Percentiles rank a stretch among this genome's conserved stretches.
Conservation (phyloP, 1,139 yeast species). For the Zygotorulaspora mrakii region DNA sequence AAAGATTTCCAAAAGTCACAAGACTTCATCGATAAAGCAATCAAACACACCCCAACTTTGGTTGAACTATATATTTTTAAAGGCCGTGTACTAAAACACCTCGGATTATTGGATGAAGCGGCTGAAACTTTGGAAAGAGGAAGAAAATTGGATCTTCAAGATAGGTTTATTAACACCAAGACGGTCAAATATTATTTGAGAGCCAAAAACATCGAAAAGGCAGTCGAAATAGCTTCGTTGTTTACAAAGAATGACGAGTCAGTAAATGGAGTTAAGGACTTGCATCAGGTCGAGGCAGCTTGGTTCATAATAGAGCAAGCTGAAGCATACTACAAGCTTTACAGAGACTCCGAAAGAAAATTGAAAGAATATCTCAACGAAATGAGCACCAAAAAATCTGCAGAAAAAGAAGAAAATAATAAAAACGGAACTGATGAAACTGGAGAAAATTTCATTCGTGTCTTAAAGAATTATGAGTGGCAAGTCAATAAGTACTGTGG, state of each 20-base stretch:
- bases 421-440: constrained; percentile 17
- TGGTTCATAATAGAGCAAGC: constrained; percentile 89
- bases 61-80: constrained; percentile 78
- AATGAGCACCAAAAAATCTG: constrained; percentile 17
- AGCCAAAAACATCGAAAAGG: constrained; percentile 74
- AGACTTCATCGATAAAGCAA: constrained; percentile 57
- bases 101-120: constrained; percentile 59
- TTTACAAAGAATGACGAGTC: constrained; percentile 81
- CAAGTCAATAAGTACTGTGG: constrained; percentile 52
- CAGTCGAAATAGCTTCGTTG: constrained; percentile 66
- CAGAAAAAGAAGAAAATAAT: constrained; percentile 28
- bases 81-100: constrained; percentile 75
- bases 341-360: constrained; percentile 33
- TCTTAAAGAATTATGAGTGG: constrained; percentile 28
- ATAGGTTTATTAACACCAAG: constrained; percentile 85
- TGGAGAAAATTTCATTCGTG: constrained; percentile 23
- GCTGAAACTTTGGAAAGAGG: constrained; percentile 66
- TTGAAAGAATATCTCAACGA: constrained; percentile 35
- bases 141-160: constrained; percentile 76
- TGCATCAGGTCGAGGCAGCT: constrained; percentile 85
- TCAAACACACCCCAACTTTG: constrained; percentile 72
- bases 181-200: constrained; percentile 79
- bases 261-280: constrained; percentile 78
- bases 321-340: constrained; percentile 62
- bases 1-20: constrained; percentile 53